Evolutionary conservation across 768 basidiomycete species (phyloP), one percentile per base, ranked within the genome.

Genomic region (Rhizopogon rudus): DNA sequence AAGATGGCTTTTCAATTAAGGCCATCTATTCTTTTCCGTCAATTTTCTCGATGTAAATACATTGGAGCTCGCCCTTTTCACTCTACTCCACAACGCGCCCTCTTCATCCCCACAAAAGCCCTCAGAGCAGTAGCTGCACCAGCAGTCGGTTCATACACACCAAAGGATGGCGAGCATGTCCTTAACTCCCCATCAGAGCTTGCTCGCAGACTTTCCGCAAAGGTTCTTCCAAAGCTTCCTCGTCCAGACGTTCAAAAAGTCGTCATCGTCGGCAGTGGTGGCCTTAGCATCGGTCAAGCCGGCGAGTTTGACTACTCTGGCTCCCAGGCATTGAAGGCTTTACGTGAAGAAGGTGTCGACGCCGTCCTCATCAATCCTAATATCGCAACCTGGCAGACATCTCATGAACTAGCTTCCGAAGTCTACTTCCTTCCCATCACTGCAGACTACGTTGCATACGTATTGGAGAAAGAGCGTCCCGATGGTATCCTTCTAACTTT

Each of bases 271-370:
- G 97, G 97, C 56, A 90, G 87, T 61, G 97, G 97, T 61, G 97
- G 97, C 52, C 84, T 99, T 44, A 88, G 86, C 64, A 99, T 99
- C 55, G 97, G 97, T 29, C 97, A 99, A 71, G 97, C 97, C 5
- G 97, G 97, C 71, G 97, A 99, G 75, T 99, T 99, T 71, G 97
- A 99, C 71, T 99, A 99, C 70, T 98, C 96, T 17, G 97, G 97
- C 44, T 98, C 96, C 6, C 97, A 99, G 73, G 97, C 97, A 9
- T 84, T 99, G 73, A 98, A 99, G 71, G 97, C 97, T 14, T 85
- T 99, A 51, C 84, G 87, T 62, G 97, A 99, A 71, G 93, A 95
- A 70, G 95, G 95, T 52, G 87, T 99, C 51, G 82, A 90, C 54
- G 91, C 93, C 33, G 86, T 99, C 59, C 86, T 99, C 60, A 93